Evolutionary conservation across 2,329 filamentous ascomycete genomes (phyloP).

Genomic region (Paecilomyces sp.): DNA sequence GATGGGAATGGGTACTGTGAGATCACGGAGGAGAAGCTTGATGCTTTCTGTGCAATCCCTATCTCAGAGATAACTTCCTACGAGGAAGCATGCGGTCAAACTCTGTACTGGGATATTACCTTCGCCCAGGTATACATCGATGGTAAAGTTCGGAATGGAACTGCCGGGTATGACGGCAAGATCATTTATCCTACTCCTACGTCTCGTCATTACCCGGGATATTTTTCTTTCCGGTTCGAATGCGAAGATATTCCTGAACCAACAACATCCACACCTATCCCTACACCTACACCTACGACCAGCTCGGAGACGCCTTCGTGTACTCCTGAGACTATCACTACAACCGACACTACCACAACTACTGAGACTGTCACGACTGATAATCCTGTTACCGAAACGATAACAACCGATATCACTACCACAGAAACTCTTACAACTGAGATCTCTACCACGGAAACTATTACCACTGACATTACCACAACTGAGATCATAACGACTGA

Average conservation of each 20-base stretch:
- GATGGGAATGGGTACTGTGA: neutral
- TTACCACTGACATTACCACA: neutral
- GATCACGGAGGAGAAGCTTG: neutral
- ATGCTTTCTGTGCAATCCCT: neutral
- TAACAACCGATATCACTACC: neutral
- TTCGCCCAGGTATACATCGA: neutral
- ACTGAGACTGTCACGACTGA: neutral
- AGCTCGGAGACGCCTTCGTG: neutral
- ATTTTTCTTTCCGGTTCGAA: neutral
- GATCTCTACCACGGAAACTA: neutral
- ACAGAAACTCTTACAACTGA: neutral
- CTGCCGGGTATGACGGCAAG: neutral
- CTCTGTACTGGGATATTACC: neutral
- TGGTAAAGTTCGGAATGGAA: neutral
- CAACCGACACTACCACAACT: neutral
- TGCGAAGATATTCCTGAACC: neutral
- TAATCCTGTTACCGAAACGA: neutral
- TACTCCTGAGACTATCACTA: neutral
- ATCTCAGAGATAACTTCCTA: neutral
- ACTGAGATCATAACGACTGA: neutral
- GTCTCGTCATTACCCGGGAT: neutral
- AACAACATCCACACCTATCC: neutral
- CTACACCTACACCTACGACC: neutral
- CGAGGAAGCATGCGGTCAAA: neutral
- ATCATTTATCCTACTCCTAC: neutral